Percentiles rank a stretch among this genome's conserved stretches.
Evolutionary conservation across 192 early-diverging fungal species (phyloP).

Genomic region (Coemansia sp.): DNA sequence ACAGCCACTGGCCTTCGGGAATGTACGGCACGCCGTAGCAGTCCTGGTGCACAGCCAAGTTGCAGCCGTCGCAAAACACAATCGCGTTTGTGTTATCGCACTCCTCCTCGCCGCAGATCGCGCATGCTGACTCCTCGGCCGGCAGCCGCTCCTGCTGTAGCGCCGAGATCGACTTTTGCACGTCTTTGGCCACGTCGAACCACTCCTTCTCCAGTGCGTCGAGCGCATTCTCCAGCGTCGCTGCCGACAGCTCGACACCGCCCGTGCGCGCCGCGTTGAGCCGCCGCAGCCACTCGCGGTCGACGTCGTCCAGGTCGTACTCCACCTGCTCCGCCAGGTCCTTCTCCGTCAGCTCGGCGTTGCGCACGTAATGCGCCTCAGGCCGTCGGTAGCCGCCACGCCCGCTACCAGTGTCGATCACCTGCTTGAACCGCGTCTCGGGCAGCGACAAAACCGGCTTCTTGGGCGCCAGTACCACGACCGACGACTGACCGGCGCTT

Average conservation of each 20-base stretch:
- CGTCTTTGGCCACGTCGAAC: conserved; percentile 89
- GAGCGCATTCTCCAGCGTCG: conserved; percentile 81
- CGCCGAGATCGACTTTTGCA: conserved; percentile 65
- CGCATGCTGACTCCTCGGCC: conserved; percentile 84
- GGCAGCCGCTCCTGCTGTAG: conserved; percentile 58
- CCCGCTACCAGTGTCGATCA: conserved; percentile 4
- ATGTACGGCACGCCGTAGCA: conserved; percentile 99
- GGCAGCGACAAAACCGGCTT: conserved; percentile 43
- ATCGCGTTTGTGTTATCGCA: conserved; percentile 99
- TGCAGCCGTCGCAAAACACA: conserved; percentile 99
- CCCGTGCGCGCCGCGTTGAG: conserved; percentile 67
- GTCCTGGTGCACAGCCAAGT: conserved; percentile 98
- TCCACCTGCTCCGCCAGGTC: conserved; percentile 69
- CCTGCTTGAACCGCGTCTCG: conserved; percentile 19
- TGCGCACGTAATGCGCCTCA: conserved; percentile 69
- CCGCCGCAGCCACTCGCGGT: conserved; percentile 70
- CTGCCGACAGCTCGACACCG: conserved; percentile 17
- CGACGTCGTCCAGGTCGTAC: conserved; percentile 99
- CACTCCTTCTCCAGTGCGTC: conserved; percentile 95
- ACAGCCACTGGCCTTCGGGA: conserved; percentile 99
- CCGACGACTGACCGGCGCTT: conserved; percentile 44
- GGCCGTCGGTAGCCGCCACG: conserved; percentile 58
- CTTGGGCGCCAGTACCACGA: conserved; percentile 52
- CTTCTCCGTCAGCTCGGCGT: conserved; percentile 57
- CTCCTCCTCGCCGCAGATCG: conserved; percentile 97